Conservation (phyloP, 176 grass and related monocot genomes). For the Triticum monococcum region DNA sequence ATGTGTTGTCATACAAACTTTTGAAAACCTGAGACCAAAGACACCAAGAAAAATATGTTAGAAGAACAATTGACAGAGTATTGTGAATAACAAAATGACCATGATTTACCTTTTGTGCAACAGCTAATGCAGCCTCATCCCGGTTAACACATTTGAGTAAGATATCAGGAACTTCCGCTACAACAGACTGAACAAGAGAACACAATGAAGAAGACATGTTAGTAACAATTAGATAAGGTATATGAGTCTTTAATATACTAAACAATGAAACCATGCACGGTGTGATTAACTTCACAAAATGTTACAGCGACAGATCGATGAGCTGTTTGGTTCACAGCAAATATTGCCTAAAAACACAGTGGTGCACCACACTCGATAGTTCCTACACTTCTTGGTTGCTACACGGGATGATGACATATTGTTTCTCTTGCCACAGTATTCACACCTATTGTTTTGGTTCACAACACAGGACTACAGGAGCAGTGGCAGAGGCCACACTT, state of each 20-base stretch:
- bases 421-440: slow-evolving; percentile 1
- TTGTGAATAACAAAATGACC: slow-evolving; percentile 1
- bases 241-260: not conserved
- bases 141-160: slow-evolving; percentile 70
- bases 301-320: not conserved
- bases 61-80: slow-evolving; percentile 11
- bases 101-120: slow-evolving; percentile 71
- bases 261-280: not conserved
- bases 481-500: not conserved
- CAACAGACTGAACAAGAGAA: slow-evolving; percentile 53
- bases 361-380: not conserved
- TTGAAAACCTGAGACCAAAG: slow-evolving; percentile 62
- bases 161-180: slow-evolving; percentile 77
- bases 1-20: slow-evolving; percentile 76
- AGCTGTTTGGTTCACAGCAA: not conserved
- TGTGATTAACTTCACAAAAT: not conserved
- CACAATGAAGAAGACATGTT: slow-evolving; percentile 19
- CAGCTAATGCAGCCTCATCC: slow-evolving; percentile 75
- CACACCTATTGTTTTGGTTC: not conserved
- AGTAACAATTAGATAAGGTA: not conserved
- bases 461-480: not conserved
- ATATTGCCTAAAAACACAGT: not conserved
- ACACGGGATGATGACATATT: not conserved
- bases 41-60: slow-evolving; percentile 9
- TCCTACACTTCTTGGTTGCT: not conserved